phyloP scores from a whole-genome alignment of 768 basidiomycete genomes.

The Porpolomopsis calyptriformis region DNA sequence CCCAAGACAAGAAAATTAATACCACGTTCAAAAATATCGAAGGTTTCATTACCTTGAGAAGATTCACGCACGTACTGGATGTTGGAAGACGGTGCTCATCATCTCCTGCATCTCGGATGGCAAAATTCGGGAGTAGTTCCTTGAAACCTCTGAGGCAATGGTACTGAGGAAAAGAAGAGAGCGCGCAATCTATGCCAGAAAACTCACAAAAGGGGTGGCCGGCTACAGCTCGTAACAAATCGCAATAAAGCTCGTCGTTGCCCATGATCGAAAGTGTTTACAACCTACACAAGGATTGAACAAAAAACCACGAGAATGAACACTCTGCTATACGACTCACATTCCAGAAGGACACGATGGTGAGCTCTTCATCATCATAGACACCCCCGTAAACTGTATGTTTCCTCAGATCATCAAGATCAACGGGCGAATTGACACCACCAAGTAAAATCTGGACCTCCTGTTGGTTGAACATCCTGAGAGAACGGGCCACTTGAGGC shows the following conservation, averaged over 20 bases:
- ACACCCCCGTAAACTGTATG: conserved; percentile 80
- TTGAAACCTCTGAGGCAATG: conserved; percentile 55
- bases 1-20: not conserved
- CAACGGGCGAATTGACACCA: conserved; percentile 76
- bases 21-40: conserved; percentile 5
- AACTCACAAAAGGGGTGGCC: conserved; percentile 75
- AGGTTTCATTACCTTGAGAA: conserved; percentile 56
- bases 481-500: not conserved
- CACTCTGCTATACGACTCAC: conserved; percentile 26
- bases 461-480: conserved; percentile 94
- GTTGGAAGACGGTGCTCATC: conserved; percentile 67
- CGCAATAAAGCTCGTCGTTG: conserved; percentile 69
- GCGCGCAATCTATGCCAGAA: not conserved
- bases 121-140: conserved; percentile 79
- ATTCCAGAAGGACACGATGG: conserved; percentile 77
- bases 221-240: conserved; percentile 88
- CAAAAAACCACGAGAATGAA: not conserved
- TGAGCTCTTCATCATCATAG: conserved; percentile 58
- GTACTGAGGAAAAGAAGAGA: not conserved
- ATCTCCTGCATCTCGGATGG: conserved; percentile 69
- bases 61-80: conserved; percentile 83
- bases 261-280: conserved; percentile 69
- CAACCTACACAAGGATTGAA: conserved; percentile 39
- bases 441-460: conserved; percentile 89
- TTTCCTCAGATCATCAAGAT: conserved; percentile 66